Base-by-base conservation (phyloP, 1,139 yeast species). In the Pichia sp. region DNA sequence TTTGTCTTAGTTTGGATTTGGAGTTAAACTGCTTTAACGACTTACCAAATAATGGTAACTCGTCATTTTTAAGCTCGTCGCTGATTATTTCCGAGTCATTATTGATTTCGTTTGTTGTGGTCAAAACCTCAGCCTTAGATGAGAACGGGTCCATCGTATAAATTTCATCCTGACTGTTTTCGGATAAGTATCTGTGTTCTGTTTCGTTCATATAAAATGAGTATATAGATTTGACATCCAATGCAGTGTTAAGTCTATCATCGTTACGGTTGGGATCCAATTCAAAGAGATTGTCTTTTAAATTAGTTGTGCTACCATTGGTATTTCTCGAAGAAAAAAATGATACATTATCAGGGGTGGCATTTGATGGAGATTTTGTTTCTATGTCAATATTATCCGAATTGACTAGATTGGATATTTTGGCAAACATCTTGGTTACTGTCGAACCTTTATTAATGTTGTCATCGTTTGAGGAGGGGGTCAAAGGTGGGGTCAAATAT, bases 11-110 rank as follows among this genome's bases (percentile, higher is more conserved):
- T 4, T 51, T 56, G 32, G 74, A 74, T 8, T 60, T 56, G 1
- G 78, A 73, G 0, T 68, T 50, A 36, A 77, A 72, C 8, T 68
- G 15, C 4, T 68, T 66, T 8, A 78, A 56, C 0, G 81, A 75
- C 19, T 70, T 70, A 3, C 82, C 82, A 57, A 68, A 76, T 13
- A 51, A 29, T 0, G 50, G 45, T 16, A 48, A 42, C 13, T 50
- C 15, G 5, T 50, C 34, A 3, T 6, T 41, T 13, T 6, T 41
- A 11, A 4, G 26, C 13, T 15, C 44, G 4, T 13, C 15, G 23
- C 15, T 19, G 15, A 41, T 41, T 10, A 13, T 10, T 11, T 13
- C 13, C n/a, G 38, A 34, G 11, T 42, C 36, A 32, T 31, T 23
- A 29, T 34, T 26, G 1, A 44, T 29, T 10, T 53, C 49, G 15